These are phyloP conservation scores for Stipa capillata DNA, from an alignment of 176 grass and related monocot species.

Conservation along the genomic window DNA sequence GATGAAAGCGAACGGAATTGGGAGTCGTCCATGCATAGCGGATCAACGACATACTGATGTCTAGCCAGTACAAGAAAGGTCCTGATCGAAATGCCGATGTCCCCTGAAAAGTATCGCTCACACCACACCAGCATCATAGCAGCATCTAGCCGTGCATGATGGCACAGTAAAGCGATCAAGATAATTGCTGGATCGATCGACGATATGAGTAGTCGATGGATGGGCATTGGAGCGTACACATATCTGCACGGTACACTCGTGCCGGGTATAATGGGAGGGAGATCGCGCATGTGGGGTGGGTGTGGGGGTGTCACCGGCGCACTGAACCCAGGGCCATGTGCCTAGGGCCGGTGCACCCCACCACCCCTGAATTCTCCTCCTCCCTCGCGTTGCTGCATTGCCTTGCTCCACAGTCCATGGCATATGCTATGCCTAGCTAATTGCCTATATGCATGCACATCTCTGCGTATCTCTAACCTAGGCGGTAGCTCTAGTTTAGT, in stretches of 20 bases:
- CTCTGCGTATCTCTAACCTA: too few relatives aligned
- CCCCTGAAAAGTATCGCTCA: slow-evolving; percentile 19
- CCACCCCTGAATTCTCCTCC: background rate
- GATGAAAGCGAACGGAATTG: too few relatives aligned
- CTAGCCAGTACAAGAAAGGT: background rate
- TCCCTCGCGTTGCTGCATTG: background rate
- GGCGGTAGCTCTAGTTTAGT: background rate
- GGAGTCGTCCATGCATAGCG: too few relatives aligned
- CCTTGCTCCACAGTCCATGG: background rate
- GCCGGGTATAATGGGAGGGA: background rate
- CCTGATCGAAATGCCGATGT: background rate
- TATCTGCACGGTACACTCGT: background rate
- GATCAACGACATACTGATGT: background rate
- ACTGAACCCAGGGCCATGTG: slow-evolving; percentile 21
- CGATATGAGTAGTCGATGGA: too few relatives aligned
- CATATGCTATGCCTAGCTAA: background rate
- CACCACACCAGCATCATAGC: background rate
- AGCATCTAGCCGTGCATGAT: too few relatives aligned
- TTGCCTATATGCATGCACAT: background rate
- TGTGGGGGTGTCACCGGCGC: slow-evolving; percentile 5
- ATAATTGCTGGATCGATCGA: too few relatives aligned
- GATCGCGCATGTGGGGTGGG: slow-evolving; percentile 6
- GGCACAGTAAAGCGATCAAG: too few relatives aligned
- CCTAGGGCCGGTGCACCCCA: background rate
- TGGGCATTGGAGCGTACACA: background rate